A percentile compares a stretch with the other conserved stretches of the same genome.
Evolutionary conservation across 2,329 filamentous ascomycete species (phyloP).

Genomic region (Knufia petricola): DNA sequence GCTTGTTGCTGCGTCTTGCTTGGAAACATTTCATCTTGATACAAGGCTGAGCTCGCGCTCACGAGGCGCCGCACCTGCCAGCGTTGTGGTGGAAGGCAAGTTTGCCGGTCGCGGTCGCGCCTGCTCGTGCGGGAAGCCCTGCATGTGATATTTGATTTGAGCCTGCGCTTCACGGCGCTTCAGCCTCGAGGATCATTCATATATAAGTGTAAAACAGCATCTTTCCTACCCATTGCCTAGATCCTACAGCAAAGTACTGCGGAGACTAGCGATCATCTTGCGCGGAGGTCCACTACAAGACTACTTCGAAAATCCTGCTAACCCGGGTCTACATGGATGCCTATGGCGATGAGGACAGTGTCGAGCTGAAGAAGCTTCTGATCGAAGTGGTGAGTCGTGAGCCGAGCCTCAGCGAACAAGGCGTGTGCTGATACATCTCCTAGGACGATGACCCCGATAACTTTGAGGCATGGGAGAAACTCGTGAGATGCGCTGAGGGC

Average conservation of each 20-base stretch:
- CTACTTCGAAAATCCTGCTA: neutral
- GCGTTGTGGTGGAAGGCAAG: neutral
- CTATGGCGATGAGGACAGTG: slow-evolving; percentile 72
- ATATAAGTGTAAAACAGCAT: neutral
- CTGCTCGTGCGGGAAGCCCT: neutral
- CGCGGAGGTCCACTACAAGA: too few relatives aligned
- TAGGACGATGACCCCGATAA: slow-evolving; percentile 68
- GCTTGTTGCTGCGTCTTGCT: neutral
- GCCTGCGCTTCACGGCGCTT: neutral
- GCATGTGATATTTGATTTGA: neutral
- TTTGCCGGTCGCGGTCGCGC: neutral
- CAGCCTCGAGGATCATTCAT: neutral
- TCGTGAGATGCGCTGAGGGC: slow-evolving; percentile 70
- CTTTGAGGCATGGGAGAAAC: slow-evolving; percentile 90
- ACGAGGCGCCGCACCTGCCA: neutral
- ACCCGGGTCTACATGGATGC: slow-evolving; percentile 35
- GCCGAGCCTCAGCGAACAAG: neutral
- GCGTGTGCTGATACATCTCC: slow-evolving; percentile 2
- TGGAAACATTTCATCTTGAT: neutral
- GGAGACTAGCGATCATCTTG: too few relatives aligned
- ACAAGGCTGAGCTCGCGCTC: neutral
- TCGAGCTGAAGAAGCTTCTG: slow-evolving; percentile 69
- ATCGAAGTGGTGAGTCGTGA: slow-evolving; percentile 59
- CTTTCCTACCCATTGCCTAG: neutral
- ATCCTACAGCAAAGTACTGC: too few relatives aligned